Percentiles rank a stretch among this genome's conserved stretches.
Conservation (phyloP, 1,284 basidiomycete genomes). For the Sphaerobolus stellatus region DNA sequence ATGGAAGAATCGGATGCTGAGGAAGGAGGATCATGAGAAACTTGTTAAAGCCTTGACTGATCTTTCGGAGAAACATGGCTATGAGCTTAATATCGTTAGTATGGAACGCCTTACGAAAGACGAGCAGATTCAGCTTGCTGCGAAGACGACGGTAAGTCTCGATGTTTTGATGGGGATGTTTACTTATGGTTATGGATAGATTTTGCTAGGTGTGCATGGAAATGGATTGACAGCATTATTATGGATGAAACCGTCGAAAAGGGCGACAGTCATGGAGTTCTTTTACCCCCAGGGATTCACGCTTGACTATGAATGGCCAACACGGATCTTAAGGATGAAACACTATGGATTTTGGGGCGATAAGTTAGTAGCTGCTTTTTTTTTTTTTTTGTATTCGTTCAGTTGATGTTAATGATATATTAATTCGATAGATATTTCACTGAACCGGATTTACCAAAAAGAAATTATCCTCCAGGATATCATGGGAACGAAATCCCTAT, state of each 20-base stretch:
- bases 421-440: slow-evolving; percentile 41
- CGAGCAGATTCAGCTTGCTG: slow-evolving; percentile 77
- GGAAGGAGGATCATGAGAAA: slow-evolving; percentile 61
- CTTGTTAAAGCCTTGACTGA: slow-evolving; percentile 63
- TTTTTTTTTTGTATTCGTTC: not conserved
- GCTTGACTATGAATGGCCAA: slow-evolving; percentile 77
- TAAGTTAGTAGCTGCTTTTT: slow-evolving; percentile 55
- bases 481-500: slow-evolving; percentile 51
- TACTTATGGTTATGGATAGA: slow-evolving; percentile 36
- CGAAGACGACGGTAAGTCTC: slow-evolving; percentile 71
- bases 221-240: slow-evolving; percentile 78
- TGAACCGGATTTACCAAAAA: slow-evolving; percentile 45
- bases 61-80: slow-evolving; percentile 69
- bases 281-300: slow-evolving; percentile 79
- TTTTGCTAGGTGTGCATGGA: slow-evolving; percentile 80
- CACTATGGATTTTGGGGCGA: slow-evolving; percentile 80
- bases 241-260: slow-evolving; percentile 68
- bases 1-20: slow-evolving; percentile 78
- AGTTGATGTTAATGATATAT: no score
- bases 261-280: slow-evolving; percentile 77
- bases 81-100: slow-evolving; percentile 81
- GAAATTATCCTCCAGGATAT: slow-evolving; percentile 40
- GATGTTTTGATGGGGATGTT: not conserved
- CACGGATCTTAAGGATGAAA: slow-evolving; percentile 68
- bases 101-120: slow-evolving; percentile 77